Conservation (phyloP, 257 asterid genomes). For the Osmanthus fragrans region DNA sequence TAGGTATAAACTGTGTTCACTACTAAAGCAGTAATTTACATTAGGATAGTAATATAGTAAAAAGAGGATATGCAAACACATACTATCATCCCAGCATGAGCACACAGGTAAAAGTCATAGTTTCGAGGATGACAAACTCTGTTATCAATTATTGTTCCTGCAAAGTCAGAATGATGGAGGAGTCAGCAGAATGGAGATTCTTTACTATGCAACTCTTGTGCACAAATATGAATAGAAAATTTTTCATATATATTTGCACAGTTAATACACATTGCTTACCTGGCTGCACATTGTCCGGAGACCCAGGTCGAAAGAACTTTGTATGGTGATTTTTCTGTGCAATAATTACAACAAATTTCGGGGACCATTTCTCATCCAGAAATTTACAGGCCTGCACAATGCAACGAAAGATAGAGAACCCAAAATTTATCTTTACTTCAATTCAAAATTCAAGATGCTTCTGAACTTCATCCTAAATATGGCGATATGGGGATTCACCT, state of each 20-base stretch:
- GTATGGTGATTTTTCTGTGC: slow-evolving; percentile 97
- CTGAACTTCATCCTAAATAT: not conserved
- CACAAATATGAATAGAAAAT: not conserved
- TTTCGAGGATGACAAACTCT: slow-evolving; percentile 72
- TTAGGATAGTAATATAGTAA: too few relatives aligned
- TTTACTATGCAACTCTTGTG: not conserved
- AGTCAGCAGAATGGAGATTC: not conserved
- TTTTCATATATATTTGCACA: not conserved
- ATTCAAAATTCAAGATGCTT: not conserved
- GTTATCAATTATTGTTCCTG: slow-evolving; percentile 87
- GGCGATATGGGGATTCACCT: not conserved
- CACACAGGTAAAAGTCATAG: slow-evolving; percentile 86
- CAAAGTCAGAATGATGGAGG: slow-evolving; percentile 16
- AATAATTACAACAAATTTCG: slow-evolving; percentile 79
- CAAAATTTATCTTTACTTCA: not conserved
- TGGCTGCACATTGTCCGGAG: slow-evolving; percentile 89
- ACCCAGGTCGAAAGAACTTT: slow-evolving; percentile 67
- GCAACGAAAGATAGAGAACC: not conserved
- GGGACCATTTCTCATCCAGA: slow-evolving; percentile 76
- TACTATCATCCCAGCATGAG: slow-evolving; percentile 88
- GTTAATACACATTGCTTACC: slow-evolving; percentile 38
- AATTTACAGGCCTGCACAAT: slow-evolving; percentile 69
- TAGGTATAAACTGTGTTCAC: not conserved
- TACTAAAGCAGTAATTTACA: not conserved
- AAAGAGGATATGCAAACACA: not conserved